These are phyloP conservation scores for Capsicum rhomboideum DNA, from an alignment of 257 asterid species.

Conservation along the genomic window DNA sequence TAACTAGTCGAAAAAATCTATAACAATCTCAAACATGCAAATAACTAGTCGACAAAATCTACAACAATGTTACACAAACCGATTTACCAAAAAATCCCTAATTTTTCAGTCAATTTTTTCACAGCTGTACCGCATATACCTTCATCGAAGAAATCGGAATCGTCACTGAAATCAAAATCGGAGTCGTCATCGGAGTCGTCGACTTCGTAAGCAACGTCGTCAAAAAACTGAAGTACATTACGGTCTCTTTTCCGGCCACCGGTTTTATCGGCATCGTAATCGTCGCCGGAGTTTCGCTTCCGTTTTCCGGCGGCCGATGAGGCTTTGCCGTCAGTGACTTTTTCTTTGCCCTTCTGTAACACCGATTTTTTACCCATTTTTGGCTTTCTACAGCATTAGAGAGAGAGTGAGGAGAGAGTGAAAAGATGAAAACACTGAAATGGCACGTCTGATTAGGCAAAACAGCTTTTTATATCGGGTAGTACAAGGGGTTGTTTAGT, in stretches of 20 bases:
- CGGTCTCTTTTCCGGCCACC: conserved; percentile 49
- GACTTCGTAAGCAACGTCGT: conserved; percentile 52
- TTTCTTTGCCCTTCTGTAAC: conserved; percentile 77
- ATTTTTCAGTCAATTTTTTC: too few relatives aligned
- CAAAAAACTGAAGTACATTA: conserved; percentile 52
- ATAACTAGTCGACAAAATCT: too few relatives aligned
- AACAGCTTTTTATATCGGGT: not conserved
- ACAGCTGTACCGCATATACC: conserved; percentile 4
- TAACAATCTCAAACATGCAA: not conserved
- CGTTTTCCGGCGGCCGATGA: conserved; percentile 47
- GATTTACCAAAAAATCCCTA: too few relatives aligned
- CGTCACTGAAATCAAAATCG: conserved; percentile 38
- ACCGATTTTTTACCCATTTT: conserved; percentile 28
- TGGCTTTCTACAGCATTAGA: not conserved
- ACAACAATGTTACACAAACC: too few relatives aligned
- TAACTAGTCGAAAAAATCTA: too few relatives aligned
- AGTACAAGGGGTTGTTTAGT: not conserved
- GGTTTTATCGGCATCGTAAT: conserved; percentile 45
- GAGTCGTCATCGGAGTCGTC: conserved; percentile 26
- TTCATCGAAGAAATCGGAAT: conserved; percentile 22
- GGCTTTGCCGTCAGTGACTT: conserved; percentile 34
- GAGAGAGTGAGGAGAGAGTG: not conserved
- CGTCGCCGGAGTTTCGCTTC: conserved; percentile 23
- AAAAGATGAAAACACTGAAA: not conserved
- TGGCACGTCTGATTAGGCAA: not conserved